phyloP scores from a whole-genome alignment of 176 grass and related monocot genomes.

The Bolboschoenus planiculmis region DNA sequence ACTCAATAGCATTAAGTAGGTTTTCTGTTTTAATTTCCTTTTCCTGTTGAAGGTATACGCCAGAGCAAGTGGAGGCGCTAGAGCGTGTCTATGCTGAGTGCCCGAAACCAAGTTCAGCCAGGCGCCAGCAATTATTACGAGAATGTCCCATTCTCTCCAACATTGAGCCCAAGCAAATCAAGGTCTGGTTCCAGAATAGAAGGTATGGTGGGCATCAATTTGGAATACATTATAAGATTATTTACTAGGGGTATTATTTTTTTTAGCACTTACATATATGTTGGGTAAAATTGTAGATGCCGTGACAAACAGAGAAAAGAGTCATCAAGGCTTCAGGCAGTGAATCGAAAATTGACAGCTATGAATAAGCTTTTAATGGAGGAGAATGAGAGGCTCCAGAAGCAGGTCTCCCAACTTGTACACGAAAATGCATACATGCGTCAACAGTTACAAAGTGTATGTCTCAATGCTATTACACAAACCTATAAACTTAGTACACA shows the following conservation, averaged over 20 bases:
- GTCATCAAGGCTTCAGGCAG: constrained; percentile 78
- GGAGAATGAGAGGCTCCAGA: constrained; percentile 94
- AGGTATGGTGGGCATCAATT: constrained; percentile 34
- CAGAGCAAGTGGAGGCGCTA: constrained; percentile 94
- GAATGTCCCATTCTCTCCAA: constrained; percentile 82
- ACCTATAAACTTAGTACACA: background rate
- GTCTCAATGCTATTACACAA: background rate
- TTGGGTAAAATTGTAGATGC: constrained; percentile 40
- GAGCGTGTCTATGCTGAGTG: constrained; percentile 91
- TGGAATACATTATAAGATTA: background rate
- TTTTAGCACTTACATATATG: background rate
- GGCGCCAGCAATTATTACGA: constrained; percentile 87
- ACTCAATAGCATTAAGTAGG: background rate
- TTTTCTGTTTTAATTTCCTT: background rate
- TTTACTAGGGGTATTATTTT: background rate
- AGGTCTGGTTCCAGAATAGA: constrained; percentile 98
- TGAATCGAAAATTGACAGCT: constrained; percentile 90
- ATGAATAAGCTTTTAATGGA: constrained; percentile 99
- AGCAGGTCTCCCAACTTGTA: constrained; percentile 90
- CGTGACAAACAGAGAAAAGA: constrained; percentile 96
- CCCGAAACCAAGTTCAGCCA: constrained; percentile 84
- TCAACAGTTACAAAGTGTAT: constrained; percentile 88
- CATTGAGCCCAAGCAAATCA: constrained; percentile 97
- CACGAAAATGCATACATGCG: constrained; percentile 86
- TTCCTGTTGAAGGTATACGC: constrained; percentile 46